Evolutionary conservation across 306 rosid species (phyloP), one percentile per base, ranked within the genome.

Genomic region (Trichosanthes cucumerina): DNA sequence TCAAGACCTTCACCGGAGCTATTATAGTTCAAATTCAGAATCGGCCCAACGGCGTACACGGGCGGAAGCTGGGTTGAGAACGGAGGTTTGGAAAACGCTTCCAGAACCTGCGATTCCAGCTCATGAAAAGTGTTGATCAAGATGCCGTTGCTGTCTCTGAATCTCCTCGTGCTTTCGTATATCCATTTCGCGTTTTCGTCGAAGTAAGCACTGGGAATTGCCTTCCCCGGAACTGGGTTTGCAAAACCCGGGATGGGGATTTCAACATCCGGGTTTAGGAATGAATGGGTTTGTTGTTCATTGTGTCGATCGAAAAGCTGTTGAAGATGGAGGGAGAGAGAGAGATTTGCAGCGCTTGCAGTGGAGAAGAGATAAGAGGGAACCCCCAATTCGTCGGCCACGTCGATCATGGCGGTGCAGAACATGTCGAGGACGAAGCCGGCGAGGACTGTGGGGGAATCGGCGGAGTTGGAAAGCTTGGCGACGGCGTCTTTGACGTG

Each of bases 31-130:
- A 77, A 43, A 47, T 83, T 83, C 43, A 90, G 8, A 0, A 90
- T 18, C 75, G 95, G 91, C 8, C 92, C 95, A 34, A 87, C 89
- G 0, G 91, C 81, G 78, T 84, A 85, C n/a, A 85, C 77, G 1
- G 86, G 18, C 10, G 90, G 87, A 3, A 26, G 2, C 41, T 1
- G 3, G 39, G 39, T 33, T 23, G 39, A 7, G 38, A 0, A 6
- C 6, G 52, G 7, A 11, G 11, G 36, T 3, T 34, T 18, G 4
- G 52, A 71, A n/a, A 86, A 71, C 1, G 87, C 77, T 36, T 58
- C 75, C 18, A 83, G 16, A 0, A 89, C 88, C 38, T 75, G 69
- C 0, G 91, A 74, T 79, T 87, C 89, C 0, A 89, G 71, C 64
- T 89, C 93, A 21, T 50, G 60, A 62, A 86, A 84, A 0, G 91